Evolutionary conservation across 331 rosid genomes (phyloP).

Genomic region (Pyracantha coccinea): DNA sequence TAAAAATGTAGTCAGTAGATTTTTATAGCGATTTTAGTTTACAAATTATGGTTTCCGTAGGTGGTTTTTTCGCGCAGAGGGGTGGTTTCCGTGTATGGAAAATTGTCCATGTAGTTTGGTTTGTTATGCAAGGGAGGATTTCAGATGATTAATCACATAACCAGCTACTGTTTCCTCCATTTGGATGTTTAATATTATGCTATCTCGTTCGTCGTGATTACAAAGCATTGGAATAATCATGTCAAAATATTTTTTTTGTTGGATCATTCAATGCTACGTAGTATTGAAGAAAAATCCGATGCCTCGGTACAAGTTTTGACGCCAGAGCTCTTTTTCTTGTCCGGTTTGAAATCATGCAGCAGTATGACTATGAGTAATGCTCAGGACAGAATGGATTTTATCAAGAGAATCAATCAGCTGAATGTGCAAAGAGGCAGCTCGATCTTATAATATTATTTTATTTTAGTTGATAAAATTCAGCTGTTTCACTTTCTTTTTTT

Average conservation of each 20-base stretch:
- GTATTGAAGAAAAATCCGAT: not conserved
- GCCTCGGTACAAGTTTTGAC: not conserved
- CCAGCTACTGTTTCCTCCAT: not conserved
- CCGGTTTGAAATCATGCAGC: not conserved
- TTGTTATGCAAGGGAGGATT: conserved; percentile 26
- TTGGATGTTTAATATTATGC: not conserved
- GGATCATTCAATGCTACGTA: not conserved
- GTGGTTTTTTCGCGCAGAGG: conserved; percentile 24
- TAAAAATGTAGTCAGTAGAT: conserved; percentile 48
- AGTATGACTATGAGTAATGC: not conserved
- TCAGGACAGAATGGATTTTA: not conserved
- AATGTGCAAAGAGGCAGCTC: not conserved
- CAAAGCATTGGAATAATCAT: not conserved
- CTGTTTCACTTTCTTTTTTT: not conserved
- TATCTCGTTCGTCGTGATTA: not conserved
- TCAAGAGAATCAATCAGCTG: too few species aligned
- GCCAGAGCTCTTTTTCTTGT: not conserved
- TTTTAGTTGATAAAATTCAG: too few species aligned
- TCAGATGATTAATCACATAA: conserved; percentile 19
- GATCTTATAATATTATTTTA: not conserved
- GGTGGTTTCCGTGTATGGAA: conserved; percentile 59
- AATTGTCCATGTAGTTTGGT: conserved; percentile 45
- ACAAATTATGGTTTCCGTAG: conserved; percentile 30
- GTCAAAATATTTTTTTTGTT: not conserved
- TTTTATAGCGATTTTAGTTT: conserved; percentile 66